These are phyloP conservation scores for Sinapis alba DNA, from an alignment of 441 rosid species.

Conservation along the genomic window DNA sequence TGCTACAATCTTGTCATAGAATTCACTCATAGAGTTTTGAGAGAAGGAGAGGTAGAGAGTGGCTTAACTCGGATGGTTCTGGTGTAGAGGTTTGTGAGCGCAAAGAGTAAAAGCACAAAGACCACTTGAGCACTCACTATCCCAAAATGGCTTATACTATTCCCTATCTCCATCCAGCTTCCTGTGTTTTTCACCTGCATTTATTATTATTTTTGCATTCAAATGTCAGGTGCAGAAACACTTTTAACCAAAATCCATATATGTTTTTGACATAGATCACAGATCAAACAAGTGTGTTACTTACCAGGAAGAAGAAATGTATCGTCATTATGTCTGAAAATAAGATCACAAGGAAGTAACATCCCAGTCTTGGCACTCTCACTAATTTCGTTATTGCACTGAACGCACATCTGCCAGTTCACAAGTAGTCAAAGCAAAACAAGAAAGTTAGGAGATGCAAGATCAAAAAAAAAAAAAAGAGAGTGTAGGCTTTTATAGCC, in stretches of 20 bases:
- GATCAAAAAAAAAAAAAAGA: no score
- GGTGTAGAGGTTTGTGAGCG: conserved; percentile 82
- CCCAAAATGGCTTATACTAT: conserved; percentile 96
- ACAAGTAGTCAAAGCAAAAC: background rate
- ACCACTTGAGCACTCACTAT: conserved; percentile 97
- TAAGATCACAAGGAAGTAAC: conserved; percentile 91
- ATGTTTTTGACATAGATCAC: background rate
- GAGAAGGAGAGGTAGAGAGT: conserved; percentile 41
- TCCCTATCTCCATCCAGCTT: conserved; percentile 99
- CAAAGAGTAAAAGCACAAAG: conserved; percentile 85
- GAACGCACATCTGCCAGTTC: conserved; percentile 78
- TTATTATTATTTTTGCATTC: background rate
- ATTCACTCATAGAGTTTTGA: conserved; percentile 53
- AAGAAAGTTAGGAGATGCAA: background rate
- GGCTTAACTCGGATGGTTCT: conserved; percentile 61
- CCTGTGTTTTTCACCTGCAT: conserved; percentile 86
- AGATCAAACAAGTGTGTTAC: background rate
- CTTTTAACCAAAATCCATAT: background rate
- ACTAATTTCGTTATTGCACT: conserved; percentile 88
- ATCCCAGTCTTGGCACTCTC: conserved; percentile 79
- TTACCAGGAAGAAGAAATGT: conserved; percentile 97
- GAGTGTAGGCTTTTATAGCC: background rate
- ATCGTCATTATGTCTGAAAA: conserved; percentile 95
- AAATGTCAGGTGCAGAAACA: background rate
- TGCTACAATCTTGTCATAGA: background rate